A percentile compares a stretch with the other conserved stretches of the same genome.
Evolutionary conservation across 108 stramenopile genomes (phyloP).

Genomic region (Cyclotella kingstonii): DNA sequence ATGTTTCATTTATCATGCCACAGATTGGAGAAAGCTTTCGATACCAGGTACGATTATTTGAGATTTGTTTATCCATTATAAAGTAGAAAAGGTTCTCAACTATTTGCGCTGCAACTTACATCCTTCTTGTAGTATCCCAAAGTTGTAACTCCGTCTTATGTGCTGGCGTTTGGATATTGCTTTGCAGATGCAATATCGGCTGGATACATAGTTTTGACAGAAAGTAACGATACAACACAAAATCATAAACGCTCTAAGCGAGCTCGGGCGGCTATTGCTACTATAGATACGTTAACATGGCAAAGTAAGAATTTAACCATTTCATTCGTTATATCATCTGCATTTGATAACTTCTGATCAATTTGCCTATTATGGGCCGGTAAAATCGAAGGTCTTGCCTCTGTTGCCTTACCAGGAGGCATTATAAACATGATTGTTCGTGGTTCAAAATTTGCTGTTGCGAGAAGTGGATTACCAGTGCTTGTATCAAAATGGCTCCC

Average conservation of each 20-base stretch:
- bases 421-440: conserved; percentile 77
- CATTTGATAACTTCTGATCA: neutral
- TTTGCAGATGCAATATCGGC: conserved; percentile 65
- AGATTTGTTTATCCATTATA: no score
- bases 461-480: conserved; percentile 50
- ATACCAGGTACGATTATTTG: conserved; percentile 45
- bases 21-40: conserved; percentile 82
- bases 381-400: conserved; percentile 46
- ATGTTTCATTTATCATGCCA: neutral
- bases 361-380: neutral
- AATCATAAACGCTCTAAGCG: conserved; percentile 21
- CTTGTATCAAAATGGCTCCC: conserved; percentile 66
- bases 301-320: conserved; percentile 18
- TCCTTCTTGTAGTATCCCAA: conserved; percentile 52
- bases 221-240: conserved; percentile 9
- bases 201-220: conserved; percentile 51
- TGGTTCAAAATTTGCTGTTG: conserved; percentile 59
- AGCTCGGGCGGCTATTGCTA: conserved; percentile 48
- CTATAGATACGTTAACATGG: conserved; percentile 57
- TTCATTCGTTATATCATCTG: neutral
- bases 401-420: conserved; percentile 71
- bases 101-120: neutral
- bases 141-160: conserved; percentile 67
- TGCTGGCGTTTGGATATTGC: conserved; percentile 79
- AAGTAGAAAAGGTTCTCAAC: neutral